Conservation (phyloP, 441 rosid species). For the Adansonia gregorii region DNA sequence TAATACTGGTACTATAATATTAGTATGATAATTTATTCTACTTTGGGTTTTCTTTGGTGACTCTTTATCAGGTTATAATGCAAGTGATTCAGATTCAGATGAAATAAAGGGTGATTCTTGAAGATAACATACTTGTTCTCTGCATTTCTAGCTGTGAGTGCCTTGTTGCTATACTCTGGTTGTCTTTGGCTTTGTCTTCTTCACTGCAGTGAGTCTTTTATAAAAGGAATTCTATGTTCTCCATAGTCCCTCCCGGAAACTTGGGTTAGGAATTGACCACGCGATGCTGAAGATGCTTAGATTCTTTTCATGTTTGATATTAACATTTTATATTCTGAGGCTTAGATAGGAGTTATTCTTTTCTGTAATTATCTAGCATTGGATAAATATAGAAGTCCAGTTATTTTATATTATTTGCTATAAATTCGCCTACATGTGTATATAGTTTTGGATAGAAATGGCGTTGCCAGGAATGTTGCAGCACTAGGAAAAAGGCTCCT, state of each 20-base stretch:
- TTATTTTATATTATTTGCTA: background rate
- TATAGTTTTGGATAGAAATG: background rate
- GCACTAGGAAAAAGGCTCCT: background rate
- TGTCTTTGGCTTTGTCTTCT: background rate
- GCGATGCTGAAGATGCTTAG: background rate
- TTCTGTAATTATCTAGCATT: background rate
- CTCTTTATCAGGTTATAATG: conserved; percentile 69
- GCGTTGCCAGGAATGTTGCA: background rate
- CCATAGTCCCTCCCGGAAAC: background rate
- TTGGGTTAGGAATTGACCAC: background rate
- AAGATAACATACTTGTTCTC: conserved; percentile 25
- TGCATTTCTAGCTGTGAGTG: conserved; percentile 33
- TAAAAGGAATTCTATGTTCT: background rate
- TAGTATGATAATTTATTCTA: background rate
- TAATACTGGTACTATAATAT: background rate
- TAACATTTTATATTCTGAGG: background rate
- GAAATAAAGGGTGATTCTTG: conserved; percentile 54
- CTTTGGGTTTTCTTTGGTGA: conserved; percentile 9
- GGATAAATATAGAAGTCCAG: background rate
- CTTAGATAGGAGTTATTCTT: background rate
- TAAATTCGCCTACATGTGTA: background rate
- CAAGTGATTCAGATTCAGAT: conserved; percentile 88
- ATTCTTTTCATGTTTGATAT: background rate
- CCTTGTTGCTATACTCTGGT: background rate
- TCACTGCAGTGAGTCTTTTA: background rate